Percentiles rank a stretch among this genome's conserved stretches.
phyloP scores from a whole-genome alignment of 139 green algal genomes.

The Chlamydomonas schloesseri region DNA sequence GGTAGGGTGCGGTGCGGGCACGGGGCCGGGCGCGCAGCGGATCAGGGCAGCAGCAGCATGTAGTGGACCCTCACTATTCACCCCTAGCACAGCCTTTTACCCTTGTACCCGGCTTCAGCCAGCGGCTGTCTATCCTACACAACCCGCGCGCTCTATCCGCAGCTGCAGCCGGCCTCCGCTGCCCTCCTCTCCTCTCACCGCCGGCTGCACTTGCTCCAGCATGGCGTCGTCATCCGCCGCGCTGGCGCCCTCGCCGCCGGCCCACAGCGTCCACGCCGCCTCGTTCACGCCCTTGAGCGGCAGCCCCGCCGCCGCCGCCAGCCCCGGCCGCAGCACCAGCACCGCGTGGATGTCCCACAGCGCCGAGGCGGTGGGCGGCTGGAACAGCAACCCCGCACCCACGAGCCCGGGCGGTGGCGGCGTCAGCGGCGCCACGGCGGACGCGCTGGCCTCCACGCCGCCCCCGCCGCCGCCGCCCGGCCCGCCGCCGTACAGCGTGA shows the following conservation, averaged over 20 bases:
- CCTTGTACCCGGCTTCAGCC: too few species aligned
- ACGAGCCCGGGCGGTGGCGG: not conserved
- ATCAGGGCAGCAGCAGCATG: too few species aligned
- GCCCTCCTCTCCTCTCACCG: not conserved
- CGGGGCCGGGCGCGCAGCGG: too few species aligned
- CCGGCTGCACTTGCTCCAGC: constrained; percentile 21
- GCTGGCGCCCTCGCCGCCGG: not conserved
- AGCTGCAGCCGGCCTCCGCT: not conserved
- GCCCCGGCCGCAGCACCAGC: not conserved
- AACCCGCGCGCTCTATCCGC: too few species aligned
- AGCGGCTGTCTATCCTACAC: too few species aligned
- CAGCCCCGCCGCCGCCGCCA: constrained; percentile 8
- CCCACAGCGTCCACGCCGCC: not conserved
- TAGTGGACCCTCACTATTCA: too few species aligned
- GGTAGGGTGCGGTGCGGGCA: too few species aligned
- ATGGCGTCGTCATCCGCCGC: not conserved
- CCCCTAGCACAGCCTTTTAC: too few species aligned
- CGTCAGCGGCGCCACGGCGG: not conserved
- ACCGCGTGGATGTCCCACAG: constrained; percentile 32
- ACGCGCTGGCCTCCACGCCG: not conserved
- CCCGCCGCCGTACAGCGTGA: constrained; percentile 12
- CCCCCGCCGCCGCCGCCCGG: not conserved
- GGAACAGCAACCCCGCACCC: constrained; percentile 20
- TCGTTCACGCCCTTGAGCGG: not conserved
- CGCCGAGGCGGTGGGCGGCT: not conserved